Evolutionary conservation across 352 stramenopile genomes (phyloP).

Genomic region (Phytophthora cryptogea): DNA sequence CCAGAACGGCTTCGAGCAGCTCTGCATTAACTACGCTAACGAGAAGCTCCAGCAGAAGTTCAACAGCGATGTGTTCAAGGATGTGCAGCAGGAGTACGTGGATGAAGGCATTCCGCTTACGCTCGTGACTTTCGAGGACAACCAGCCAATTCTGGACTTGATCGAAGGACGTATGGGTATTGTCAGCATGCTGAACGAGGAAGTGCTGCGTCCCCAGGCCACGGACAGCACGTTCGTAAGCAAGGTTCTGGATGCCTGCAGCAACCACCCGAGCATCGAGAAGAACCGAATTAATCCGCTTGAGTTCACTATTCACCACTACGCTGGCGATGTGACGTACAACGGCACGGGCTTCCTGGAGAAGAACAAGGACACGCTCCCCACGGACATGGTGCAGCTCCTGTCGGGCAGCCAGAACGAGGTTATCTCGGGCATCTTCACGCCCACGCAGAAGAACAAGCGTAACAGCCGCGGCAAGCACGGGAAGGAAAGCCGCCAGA

Average conservation of each 20-base stretch:
- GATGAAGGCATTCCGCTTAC: slow-evolving; percentile 90
- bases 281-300: slow-evolving; percentile 87
- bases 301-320: slow-evolving; percentile 83
- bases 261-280: slow-evolving; percentile 80
- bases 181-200: slow-evolving; percentile 94
- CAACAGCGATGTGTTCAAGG: slow-evolving; percentile 95
- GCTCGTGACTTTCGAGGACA: slow-evolving; percentile 91
- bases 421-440: slow-evolving; percentile 77
- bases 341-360: slow-evolving; percentile 74
- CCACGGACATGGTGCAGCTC: slow-evolving; percentile 79
- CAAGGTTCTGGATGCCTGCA: slow-evolving; percentile 82
- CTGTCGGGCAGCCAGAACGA: slow-evolving; percentile 62
- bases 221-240: slow-evolving; percentile 84
- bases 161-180: slow-evolving; percentile 91
- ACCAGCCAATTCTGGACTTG: slow-evolving; percentile 90
- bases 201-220: slow-evolving; percentile 90
- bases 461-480: slow-evolving; percentile 51
- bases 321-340: slow-evolving; percentile 85
- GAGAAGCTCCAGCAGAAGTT: slow-evolving; percentile 92
- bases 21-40: slow-evolving; percentile 93
- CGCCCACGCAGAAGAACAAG: slow-evolving; percentile 35
- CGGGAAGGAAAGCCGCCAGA: slow-evolving; percentile 55
- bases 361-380: slow-evolving; percentile 89
- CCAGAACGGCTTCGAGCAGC: slow-evolving; percentile 88
- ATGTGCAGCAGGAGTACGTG: slow-evolving; percentile 95